Evolutionary conservation across 2,329 filamentous ascomycete genomes (phyloP).

Genomic region (Alternaria angustiovoidea): DNA sequence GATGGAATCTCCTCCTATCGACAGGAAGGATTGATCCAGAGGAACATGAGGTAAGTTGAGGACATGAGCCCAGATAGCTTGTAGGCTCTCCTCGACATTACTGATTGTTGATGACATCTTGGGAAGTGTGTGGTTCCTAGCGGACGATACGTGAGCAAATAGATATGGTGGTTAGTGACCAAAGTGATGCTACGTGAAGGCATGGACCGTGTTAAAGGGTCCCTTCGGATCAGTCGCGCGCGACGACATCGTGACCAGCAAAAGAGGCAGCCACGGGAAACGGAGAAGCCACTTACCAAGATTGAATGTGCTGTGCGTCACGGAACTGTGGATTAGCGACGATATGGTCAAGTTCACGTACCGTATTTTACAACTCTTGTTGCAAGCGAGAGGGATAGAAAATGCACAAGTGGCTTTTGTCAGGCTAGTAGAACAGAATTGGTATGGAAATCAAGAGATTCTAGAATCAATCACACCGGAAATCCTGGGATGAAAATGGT

Average conservation of each 20-base stretch:
- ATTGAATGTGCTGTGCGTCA: constrained; percentile 16
- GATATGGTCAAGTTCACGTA: constrained; percentile 4
- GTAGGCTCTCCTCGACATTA: constrained; percentile 30
- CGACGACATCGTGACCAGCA: background rate
- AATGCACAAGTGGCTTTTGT: background rate
- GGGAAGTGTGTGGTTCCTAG: constrained; percentile 10
- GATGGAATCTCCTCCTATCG: constrained; percentile 59
- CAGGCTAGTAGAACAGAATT: background rate
- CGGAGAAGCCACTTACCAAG: constrained; percentile 19
- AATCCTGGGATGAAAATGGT: constrained; percentile 8
- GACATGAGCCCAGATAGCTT: constrained; percentile 43
- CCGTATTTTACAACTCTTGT: constrained; percentile 4
- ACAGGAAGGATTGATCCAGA: constrained; percentile 51
- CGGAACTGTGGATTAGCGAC: constrained; percentile 14
- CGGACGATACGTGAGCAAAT: background rate
- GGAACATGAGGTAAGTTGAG: constrained; percentile 41
- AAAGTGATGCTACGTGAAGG: background rate
- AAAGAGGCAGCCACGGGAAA: background rate
- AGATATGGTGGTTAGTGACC: background rate
- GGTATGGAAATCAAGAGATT: background rate
- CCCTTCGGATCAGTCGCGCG: background rate
- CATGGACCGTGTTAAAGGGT: background rate
- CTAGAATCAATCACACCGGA: constrained; percentile 10
- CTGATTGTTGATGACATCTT: constrained; percentile 15
- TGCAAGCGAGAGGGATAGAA: background rate